A percentile compares a stretch with the other conserved stretches of the same genome.
Conservation (phyloP, 202 grass and related monocot species). For the Setaria italica region DNA sequence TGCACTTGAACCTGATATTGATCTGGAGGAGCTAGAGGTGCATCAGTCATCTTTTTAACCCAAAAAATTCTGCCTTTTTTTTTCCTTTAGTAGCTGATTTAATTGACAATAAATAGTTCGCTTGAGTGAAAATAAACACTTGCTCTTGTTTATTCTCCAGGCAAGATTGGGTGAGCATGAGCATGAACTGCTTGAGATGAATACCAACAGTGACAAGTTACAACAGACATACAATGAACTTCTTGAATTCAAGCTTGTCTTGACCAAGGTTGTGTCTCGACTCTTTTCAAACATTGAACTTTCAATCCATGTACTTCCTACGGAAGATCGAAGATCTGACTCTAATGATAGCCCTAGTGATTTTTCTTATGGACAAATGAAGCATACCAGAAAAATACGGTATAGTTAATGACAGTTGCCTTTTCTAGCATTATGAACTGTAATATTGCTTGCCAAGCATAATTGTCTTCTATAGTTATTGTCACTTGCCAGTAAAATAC, state of each 20-base stretch:
- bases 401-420: constrained; percentile 15
- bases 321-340: constrained; percentile 16
- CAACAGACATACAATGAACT: constrained; percentile 94
- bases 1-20: constrained; percentile 84
- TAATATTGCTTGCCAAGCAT: constrained; percentile 16
- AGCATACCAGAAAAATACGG: background rate
- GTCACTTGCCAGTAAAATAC: constrained; percentile 19
- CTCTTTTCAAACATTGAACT: constrained; percentile 42
- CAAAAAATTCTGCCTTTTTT: background rate
- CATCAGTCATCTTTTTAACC: constrained; percentile 39
- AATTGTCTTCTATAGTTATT: constrained; percentile 20
- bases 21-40: constrained; percentile 96
- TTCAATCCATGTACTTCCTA: constrained; percentile 18
- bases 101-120: constrained; percentile 1
- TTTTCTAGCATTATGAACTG: constrained; percentile 32
- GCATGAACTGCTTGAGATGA: constrained; percentile 95
- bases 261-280: constrained; percentile 90
- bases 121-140: background rate
- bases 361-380: constrained; percentile 24
- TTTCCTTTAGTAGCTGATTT: constrained; percentile 6
- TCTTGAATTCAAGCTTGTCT: constrained; percentile 98
- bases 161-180: constrained; percentile 88
- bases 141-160: constrained; percentile 50
- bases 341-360: background rate
- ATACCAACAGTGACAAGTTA: constrained; percentile 82